These are phyloP conservation scores for Leccinum pachyderme DNA, from an alignment of 1,284 basidiomycete genomes.

Conservation along the genomic window DNA sequence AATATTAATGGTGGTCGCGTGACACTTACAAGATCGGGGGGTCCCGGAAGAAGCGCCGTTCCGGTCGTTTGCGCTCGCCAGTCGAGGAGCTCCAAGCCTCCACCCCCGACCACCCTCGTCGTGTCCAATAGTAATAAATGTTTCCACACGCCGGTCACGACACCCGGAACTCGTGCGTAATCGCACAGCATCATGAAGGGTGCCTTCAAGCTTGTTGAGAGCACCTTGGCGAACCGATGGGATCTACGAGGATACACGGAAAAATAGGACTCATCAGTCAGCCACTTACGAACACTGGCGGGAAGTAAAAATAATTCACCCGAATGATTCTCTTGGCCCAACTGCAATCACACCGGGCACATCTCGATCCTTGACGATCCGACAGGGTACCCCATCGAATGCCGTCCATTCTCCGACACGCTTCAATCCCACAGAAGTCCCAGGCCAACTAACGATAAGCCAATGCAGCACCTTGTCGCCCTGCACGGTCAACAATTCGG, in stretches of 20 bases:
- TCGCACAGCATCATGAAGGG: conserved; percentile 24
- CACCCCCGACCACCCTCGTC: conserved; percentile 16
- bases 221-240: conserved; percentile 18
- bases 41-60: conserved; percentile 22
- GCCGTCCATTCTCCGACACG: conserved; percentile 23
- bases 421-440: conserved; percentile 14
- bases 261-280: conserved; percentile 3
- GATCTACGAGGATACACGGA: conserved; percentile 3
- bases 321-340: conserved; percentile 15
- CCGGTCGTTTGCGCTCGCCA: conserved; percentile 27
- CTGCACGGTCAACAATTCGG: conserved; percentile 30
- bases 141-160: conserved; percentile 23
- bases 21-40: conserved; percentile 22
- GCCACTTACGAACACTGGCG: not conserved
- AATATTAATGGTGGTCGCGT: not conserved
- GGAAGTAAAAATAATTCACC: conserved; percentile 4
- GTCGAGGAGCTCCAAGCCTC: conserved; percentile 28
- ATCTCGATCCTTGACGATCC: conserved; percentile 20
- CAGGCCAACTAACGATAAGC: conserved; percentile 20
- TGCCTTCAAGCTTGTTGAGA: conserved; percentile 16
- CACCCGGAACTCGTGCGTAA: conserved; percentile 23
- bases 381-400: conserved; percentile 16
- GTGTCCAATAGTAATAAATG: conserved; percentile 29
- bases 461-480: conserved; percentile 24
- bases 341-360: conserved; percentile 20